phyloP scores from a whole-genome alignment of 1,284 basidiomycete genomes.

The Apiotrichum domesticum region DNA sequence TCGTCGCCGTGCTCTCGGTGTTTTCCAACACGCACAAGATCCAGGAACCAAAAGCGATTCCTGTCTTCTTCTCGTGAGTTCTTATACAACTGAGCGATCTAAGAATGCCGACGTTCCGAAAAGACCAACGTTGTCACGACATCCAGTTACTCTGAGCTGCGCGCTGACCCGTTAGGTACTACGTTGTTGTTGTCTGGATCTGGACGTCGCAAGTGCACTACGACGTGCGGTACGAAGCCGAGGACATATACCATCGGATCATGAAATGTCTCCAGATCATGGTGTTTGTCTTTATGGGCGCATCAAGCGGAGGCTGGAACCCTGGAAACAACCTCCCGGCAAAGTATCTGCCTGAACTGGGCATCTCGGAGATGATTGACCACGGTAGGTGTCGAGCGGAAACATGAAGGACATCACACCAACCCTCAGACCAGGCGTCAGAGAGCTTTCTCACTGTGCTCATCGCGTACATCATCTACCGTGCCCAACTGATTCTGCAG shows the following conservation, averaged over 20 bases:
- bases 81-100: too few relatives aligned
- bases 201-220: slow-evolving; percentile 35
- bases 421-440: background rate
- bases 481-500: slow-evolving; percentile 21
- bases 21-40: slow-evolving; percentile 29
- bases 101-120: background rate
- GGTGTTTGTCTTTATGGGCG: slow-evolving; percentile 32
- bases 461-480: slow-evolving; percentile 18
- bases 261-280: slow-evolving; percentile 27
- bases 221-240: slow-evolving; percentile 29
- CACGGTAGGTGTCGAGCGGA: background rate
- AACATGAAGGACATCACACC: background rate
- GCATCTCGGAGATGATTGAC: background rate
- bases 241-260: slow-evolving; percentile 28
- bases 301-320: slow-evolving; percentile 28
- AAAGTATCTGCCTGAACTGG: background rate
- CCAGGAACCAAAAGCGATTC: slow-evolving; percentile 17
- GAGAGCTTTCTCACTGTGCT: slow-evolving; percentile 25
- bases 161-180: slow-evolving; percentile 14
- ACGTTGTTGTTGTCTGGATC: slow-evolving; percentile 23
- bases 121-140: background rate
- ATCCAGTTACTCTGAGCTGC: background rate
- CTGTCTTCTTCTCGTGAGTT: slow-evolving; percentile 23
- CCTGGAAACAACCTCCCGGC: background rate
- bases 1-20: slow-evolving; percentile 29